Conservation (phyloP, 768 basidiomycete genomes). For the Leucosporidium yakuticum region DNA sequence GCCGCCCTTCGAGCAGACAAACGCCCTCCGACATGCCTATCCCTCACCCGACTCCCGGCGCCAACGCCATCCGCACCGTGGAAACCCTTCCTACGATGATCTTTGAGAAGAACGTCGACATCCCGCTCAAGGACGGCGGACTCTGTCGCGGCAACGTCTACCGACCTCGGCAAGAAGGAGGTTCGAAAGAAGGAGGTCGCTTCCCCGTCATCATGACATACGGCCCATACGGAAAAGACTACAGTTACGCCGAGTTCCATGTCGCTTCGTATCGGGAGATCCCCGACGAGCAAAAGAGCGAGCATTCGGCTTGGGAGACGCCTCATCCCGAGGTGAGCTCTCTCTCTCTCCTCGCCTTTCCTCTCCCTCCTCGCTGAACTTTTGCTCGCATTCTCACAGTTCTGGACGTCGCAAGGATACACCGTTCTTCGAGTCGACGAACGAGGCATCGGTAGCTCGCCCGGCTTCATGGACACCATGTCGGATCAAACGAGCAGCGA, state of each 20-base stretch:
- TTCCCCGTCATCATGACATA: constrained; percentile 15
- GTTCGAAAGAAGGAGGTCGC: background rate
- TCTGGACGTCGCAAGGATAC: constrained; percentile 40
- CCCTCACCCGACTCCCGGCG: background rate
- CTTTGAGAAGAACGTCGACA: constrained; percentile 17
- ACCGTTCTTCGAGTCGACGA: constrained; percentile 40
- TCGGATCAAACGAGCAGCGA: constrained; percentile 35
- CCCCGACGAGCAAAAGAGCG: constrained; percentile 35
- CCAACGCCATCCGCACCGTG: constrained; percentile 7
- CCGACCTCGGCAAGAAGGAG: constrained; percentile 16
- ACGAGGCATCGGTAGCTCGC: constrained; percentile 35
- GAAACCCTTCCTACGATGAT: background rate
- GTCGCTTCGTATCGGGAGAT: constrained; percentile 33
- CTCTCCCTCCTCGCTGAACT: too few relatives aligned
- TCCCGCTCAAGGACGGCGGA: constrained; percentile 23
- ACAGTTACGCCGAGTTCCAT: constrained; percentile 32
- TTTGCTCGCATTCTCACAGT: background rate
- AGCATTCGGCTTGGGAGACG: constrained; percentile 37
- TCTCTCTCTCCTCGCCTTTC: too few relatives aligned
- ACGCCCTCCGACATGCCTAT: background rate
- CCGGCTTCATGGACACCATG: constrained; percentile 39
- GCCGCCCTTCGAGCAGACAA: too few relatives aligned
- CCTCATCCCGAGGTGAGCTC: constrained; percentile 28
- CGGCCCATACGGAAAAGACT: constrained; percentile 36
- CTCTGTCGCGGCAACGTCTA: constrained; percentile 38